Conservation (phyloP, 1,284 basidiomycete species). For the Ustanciosporium gigantosporum region DNA sequence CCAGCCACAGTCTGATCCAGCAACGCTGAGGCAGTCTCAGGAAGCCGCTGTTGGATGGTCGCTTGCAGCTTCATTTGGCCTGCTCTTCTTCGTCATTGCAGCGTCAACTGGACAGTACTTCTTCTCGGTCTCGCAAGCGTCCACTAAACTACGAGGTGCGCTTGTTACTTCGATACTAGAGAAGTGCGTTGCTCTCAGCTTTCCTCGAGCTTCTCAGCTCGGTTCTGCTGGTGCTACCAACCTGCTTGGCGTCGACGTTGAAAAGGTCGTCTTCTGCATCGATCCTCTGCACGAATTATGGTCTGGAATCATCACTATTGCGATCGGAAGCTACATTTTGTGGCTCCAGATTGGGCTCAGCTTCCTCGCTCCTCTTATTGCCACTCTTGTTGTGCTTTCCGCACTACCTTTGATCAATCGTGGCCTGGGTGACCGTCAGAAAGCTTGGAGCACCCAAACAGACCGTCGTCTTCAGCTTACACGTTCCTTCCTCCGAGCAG, state of each 20-base stretch:
- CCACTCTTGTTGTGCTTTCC: slow-evolving; percentile 8
- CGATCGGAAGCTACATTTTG: slow-evolving; percentile 30
- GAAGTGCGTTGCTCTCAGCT: slow-evolving; percentile 26
- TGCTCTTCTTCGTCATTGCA: slow-evolving; percentile 23
- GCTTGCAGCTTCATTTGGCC: slow-evolving; percentile 32
- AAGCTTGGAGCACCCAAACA: slow-evolving; percentile 21
- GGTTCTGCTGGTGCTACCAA: slow-evolving; percentile 30
- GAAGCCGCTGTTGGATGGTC: slow-evolving; percentile 33
- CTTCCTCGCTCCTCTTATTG: slow-evolving; percentile 27
- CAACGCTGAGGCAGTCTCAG: too few species aligned
- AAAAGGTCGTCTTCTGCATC: slow-evolving; percentile 23
- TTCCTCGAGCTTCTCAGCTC: slow-evolving; percentile 9
- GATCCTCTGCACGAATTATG: slow-evolving; percentile 26
- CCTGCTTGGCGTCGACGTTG: slow-evolving; percentile 40
- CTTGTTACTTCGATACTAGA: slow-evolving; percentile 29
- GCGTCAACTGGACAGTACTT: slow-evolving; percentile 14
- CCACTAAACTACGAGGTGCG: slow-evolving; percentile 27
- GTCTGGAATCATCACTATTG: slow-evolving; percentile 22
- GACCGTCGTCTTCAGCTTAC: slow-evolving; percentile 31
- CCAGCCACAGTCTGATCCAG: too few species aligned
- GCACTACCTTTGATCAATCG: slow-evolving; percentile 10
- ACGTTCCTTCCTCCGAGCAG: slow-evolving; percentile 12
- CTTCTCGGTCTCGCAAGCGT: slow-evolving; percentile 8
- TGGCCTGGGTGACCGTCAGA: slow-evolving; percentile 13
- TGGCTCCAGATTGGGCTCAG: slow-evolving; percentile 17